Evolutionary conservation across 192 early-diverging fungal species (phyloP), one percentile per base, ranked within the genome.

Genomic region (Umbelopsis sp.): DNA sequence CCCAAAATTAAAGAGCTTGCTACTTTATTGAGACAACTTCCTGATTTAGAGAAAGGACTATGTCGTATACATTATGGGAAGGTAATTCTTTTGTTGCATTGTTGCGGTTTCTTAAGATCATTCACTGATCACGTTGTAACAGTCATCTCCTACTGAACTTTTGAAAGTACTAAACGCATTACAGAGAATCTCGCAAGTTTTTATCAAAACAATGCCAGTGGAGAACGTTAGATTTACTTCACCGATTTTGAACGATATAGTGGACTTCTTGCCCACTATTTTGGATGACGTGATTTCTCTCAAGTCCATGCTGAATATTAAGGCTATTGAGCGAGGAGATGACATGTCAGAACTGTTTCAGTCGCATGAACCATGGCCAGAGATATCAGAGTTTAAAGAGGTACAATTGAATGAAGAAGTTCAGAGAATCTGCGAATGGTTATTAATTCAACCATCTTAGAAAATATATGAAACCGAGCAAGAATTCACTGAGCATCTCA

Each of bases 21-120:
- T 10, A 46, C 49, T 10, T 61, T 82, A 12, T 69, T 89, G n/a
- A 82, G 81, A 22, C 78, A 77, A 2, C 65, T 91, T 2, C 82
- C 82, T 52, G 92, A 93, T 68, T 65, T 92, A 9, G 92, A 93
- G 71, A 86, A 84, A 50, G 82, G 84, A 4, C 67, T 92, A 13
- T 85, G 84, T 15, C 83, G 91, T 2, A 89, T 92, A 16, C 86
- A 89, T 50, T 91, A 90, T 71, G 83, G 80, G 7, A 82, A 86
- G 30, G 82, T 87, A 71, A 66, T 48, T 10, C 37, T 71, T 21
- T 48, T 15, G 15, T 51, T 30, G 27, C 30, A 49, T 21, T 9
- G 18, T 21, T 67, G 21, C 37, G 27, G 18, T 13, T 46, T 47
- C 25, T 15, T 52, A 21, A 22, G 45, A 30, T 11, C n/a, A 25